These are phyloP conservation scores for Cyberlindnera maritima DNA, from an alignment of 805 yeast genomes.

Conservation along the genomic window DNA sequence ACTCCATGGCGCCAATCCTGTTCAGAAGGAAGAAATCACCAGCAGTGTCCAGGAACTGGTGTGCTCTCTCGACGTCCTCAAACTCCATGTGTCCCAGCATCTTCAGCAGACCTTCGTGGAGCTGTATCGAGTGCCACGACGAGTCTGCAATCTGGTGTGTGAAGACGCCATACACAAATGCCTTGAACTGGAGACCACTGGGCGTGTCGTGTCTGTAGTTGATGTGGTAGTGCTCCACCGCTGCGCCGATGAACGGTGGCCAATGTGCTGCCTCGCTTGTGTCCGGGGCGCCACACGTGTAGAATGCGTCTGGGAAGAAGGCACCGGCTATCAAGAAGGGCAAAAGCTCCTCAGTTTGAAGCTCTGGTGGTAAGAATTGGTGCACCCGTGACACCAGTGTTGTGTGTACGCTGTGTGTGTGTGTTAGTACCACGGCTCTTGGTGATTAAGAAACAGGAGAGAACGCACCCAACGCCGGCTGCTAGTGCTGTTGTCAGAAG, in stretches of 20 bases:
- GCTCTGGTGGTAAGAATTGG: constrained; percentile 32
- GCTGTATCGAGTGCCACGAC: constrained; percentile 63
- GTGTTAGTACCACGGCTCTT: neutral
- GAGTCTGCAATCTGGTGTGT: constrained; percentile 65
- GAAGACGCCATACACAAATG: constrained; percentile 57
- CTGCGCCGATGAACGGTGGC: constrained; percentile 58
- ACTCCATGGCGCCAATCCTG: constrained; percentile 30
- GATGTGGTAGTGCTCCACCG: constrained; percentile 40
- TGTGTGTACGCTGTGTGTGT: constrained; percentile 31
- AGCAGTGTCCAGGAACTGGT: constrained; percentile 54
- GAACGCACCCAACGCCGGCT: constrained; percentile 10
- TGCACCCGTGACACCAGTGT: constrained; percentile 33
- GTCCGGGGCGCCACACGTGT: constrained; percentile 49
- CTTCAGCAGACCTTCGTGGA: constrained; percentile 52
- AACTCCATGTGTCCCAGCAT: constrained; percentile 53
- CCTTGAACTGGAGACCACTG: constrained; percentile 38
- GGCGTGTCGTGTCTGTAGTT: constrained; percentile 6
- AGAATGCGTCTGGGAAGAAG: constrained; percentile 69
- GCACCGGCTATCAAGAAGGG: constrained; percentile 53
- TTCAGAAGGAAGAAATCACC: constrained; percentile 57
- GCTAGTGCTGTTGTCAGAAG: neutral
- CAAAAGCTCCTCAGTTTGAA: constrained; percentile 22
- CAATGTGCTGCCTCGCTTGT: constrained; percentile 66
- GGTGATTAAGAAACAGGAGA: too few relatives aligned
- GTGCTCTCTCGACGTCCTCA: constrained; percentile 45